These are phyloP conservation scores for Lentinus brumalis DNA, from an alignment of 768 basidiomycete genomes.

Conservation along the genomic window DNA sequence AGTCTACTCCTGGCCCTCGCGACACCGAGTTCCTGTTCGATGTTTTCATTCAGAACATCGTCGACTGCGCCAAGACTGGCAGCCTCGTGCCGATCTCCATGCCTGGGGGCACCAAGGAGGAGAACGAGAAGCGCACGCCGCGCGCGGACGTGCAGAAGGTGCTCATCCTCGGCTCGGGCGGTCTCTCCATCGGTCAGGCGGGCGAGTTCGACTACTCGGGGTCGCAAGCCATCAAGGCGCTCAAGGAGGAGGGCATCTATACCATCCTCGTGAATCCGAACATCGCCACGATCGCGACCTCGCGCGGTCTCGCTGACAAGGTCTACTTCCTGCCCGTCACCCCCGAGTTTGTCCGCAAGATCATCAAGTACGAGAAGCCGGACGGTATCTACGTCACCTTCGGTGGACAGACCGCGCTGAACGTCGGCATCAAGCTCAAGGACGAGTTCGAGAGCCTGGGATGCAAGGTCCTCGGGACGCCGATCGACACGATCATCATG, in stretches of 20 bases:
- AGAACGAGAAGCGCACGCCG: constrained; percentile 74
- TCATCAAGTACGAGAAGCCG: constrained; percentile 98
- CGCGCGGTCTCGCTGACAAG: constrained; percentile 97
- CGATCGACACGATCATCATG: constrained; percentile 94
- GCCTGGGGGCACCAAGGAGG: constrained; percentile 80
- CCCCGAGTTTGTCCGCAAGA: constrained; percentile 95
- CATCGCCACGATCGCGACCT: constrained; percentile 98
- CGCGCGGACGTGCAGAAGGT: constrained; percentile 87
- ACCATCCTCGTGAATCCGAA: constrained; percentile 99
- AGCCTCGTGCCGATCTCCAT: constrained; percentile 60
- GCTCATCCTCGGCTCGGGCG: constrained; percentile 95
- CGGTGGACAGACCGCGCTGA: constrained; percentile 96
- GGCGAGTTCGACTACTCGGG: constrained; percentile 99
- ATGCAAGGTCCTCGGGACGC: constrained; percentile 92
- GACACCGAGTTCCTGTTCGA: constrained; percentile 99
- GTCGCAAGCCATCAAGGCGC: constrained; percentile 98
- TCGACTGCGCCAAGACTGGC: constrained; percentile 66
- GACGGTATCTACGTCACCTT: constrained; percentile 99
- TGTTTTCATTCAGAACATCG: constrained; percentile 89
- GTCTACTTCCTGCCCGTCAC: constrained; percentile 99
- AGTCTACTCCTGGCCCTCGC: constrained; percentile 93
- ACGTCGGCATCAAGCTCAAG: constrained; percentile 96
- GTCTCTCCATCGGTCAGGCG: constrained; percentile 97
- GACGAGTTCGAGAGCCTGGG: constrained; percentile 92
- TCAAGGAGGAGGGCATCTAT: constrained; percentile 99